Evolutionary conservation across 805 yeast species (phyloP), one percentile per base, ranked within the genome.

Genomic region (Yarrowia bubula): DNA sequence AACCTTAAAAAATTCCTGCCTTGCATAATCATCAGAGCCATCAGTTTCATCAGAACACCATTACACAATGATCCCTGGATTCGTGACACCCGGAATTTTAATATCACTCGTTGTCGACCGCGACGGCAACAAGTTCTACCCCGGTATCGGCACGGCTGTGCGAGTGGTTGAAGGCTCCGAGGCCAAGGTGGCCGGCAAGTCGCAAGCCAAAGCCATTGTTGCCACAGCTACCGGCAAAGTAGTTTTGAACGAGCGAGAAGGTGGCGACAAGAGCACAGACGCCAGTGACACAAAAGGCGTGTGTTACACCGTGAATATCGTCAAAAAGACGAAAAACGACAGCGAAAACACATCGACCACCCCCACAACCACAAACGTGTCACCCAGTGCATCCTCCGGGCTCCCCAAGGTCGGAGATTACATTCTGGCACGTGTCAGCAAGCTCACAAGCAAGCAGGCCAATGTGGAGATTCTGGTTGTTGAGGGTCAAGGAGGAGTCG

Each of bases 341-440:
- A 43, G 22, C 8, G 32, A 39, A 1, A n/a, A n/a, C n/a, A 17
- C 41, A 3, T 48, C 55, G 1, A 48, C 32, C 2, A 35, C 41
- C 7, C 61, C 46, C 17, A 55, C 66, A 55, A 44, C 51, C 9
- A 10, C 43, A 10, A 69, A 70, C 66, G 46, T 64, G 4, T 62
- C 69, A 1, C 68, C 70, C 1, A 38, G 55, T 1, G 55, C n/a
- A 68, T 68, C 48, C 67, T 68, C 72, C 1, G 67, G 69, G 17
- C 68, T 92, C 64, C 98, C 98, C 8, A 84, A 85, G 68, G 97
- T 90, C 68, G 88, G 89, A 33, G 97, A 93, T 74, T 75, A 86
- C 28, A 97, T 95, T 1, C 77, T 93, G 18, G 90, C 90, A 0
- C 80, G 86, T 64, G 88, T 95, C 28, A 84, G 87, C 31, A 83